These are phyloP conservation scores for Hansenula lynferdii DNA, from an alignment of 1,139 yeast species.

Conservation along the genomic window DNA sequence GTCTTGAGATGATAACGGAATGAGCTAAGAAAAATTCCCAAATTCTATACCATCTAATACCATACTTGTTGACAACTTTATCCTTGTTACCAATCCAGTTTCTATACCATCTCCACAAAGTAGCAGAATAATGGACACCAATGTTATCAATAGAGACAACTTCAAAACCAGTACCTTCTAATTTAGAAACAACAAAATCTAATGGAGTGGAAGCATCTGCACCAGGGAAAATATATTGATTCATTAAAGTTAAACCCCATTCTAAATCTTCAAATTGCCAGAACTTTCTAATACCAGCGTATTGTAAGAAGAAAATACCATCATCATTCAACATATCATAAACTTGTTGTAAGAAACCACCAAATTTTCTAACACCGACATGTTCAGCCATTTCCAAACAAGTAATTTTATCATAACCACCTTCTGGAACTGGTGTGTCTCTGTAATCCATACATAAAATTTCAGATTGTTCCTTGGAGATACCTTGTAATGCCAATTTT, in stretches of 20 bases:
- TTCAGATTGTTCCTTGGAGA: slow-evolving; percentile 62
- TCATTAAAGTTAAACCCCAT: slow-evolving; percentile 90
- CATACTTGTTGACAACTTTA: slow-evolving; percentile 73
- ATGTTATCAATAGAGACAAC: slow-evolving; percentile 79
- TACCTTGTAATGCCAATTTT: slow-evolving; percentile 64
- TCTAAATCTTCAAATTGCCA: slow-evolving; percentile 95
- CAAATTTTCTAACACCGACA: slow-evolving; percentile 86
- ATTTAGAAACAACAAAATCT: slow-evolving; percentile 70
- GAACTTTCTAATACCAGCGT: slow-evolving; percentile 84
- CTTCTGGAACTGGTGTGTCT: slow-evolving; percentile 76
- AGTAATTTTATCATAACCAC: slow-evolving; percentile 81
- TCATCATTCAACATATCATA: slow-evolving; percentile 87
- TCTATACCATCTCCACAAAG: slow-evolving; percentile 93
- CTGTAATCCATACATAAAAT: slow-evolving; percentile 87
- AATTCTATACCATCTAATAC: slow-evolving; percentile 86
- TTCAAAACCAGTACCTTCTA: slow-evolving; percentile 87
- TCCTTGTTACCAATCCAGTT: slow-evolving; percentile 90
- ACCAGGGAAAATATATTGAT: slow-evolving; percentile 95
- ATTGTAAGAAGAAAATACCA: slow-evolving; percentile 82
- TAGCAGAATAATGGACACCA: slow-evolving; percentile 90
- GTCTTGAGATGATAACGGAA: slow-evolving; percentile 82
- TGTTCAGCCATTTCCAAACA: slow-evolving; percentile 97
- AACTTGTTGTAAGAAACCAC: slow-evolving; percentile 72
- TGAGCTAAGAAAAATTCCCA: slow-evolving; percentile 90
- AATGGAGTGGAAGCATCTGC: slow-evolving; percentile 96